phyloP scores from a whole-genome alignment of 345 rosid species.

The Lepidium aucheri region DNA sequence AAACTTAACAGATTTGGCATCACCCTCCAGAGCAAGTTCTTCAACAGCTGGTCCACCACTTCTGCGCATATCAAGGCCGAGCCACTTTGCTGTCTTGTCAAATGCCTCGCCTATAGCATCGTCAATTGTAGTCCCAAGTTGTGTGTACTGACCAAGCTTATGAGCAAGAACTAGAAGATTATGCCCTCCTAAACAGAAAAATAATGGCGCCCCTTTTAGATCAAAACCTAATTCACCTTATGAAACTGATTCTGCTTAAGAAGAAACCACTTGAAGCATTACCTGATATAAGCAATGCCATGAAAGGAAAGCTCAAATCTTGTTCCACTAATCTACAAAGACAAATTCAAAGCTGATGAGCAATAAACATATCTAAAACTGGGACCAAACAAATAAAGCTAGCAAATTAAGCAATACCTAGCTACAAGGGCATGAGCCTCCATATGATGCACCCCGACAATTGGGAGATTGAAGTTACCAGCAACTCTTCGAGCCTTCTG shows the following conservation, averaged over 20 bases:
- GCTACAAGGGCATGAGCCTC: constrained; percentile 96
- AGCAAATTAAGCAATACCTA: constrained; percentile 37
- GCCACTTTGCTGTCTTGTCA: constrained; percentile 94
- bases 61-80: constrained; percentile 85
- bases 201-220: neutral
- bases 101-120: constrained; percentile 98
- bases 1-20: constrained; percentile 65
- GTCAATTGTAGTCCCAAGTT: constrained; percentile 85
- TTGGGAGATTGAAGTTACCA: constrained; percentile 57
- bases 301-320: constrained; percentile 81
- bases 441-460: constrained; percentile 88
- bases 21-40: constrained; percentile 87
- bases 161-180: constrained; percentile 78
- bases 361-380: neutral
- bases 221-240: neutral
- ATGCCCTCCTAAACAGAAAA: constrained; percentile 62
- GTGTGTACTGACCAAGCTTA: constrained; percentile 81
- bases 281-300: constrained; percentile 95
- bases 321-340: constrained; percentile 52
- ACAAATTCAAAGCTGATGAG: neutral
- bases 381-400: neutral
- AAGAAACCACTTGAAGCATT: neutral
- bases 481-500: constrained; percentile 79
- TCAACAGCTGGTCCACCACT: constrained; percentile 97
- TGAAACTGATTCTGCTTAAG: neutral